Conservation (phyloP, 208 protist genomes). For the Balamuthia mandrillaris region DNA sequence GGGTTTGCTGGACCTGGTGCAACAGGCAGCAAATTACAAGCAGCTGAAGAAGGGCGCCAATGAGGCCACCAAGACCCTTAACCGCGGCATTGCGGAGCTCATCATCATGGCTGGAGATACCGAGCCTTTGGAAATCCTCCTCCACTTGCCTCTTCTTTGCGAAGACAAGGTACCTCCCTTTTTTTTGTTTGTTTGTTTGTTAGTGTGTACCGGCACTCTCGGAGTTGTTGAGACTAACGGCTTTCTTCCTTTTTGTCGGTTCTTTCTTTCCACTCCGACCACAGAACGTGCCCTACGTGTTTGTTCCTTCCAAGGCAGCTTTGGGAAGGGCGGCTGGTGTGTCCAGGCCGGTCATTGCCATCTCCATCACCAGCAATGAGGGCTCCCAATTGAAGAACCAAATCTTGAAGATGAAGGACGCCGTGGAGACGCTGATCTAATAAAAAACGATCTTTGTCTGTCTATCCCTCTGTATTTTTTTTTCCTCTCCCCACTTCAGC, state of each 20-base stretch:
- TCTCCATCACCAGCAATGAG: constrained; percentile 92
- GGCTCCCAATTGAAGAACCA: constrained; percentile 91
- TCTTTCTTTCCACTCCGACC: background rate
- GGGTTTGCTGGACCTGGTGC: constrained; percentile 95
- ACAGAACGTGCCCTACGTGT: constrained; percentile 98
- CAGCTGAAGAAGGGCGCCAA: constrained; percentile 99
- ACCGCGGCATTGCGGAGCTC: constrained; percentile 96
- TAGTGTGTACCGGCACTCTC: no score
- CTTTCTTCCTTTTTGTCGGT: no score
- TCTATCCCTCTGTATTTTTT: no score
- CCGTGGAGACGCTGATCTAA: constrained; percentile 95
- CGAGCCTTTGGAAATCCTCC: constrained; percentile 99
- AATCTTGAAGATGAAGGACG: constrained; percentile 93
- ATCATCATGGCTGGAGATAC: constrained; percentile 99
- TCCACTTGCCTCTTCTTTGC: constrained; percentile 99
- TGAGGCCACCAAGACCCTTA: constrained; percentile 96
- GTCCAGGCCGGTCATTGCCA: constrained; percentile 94
- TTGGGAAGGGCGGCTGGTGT: constrained; percentile 97
- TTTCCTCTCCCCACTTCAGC: no score
- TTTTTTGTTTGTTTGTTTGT: no score
- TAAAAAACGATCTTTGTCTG: no score
- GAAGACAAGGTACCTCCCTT: constrained; percentile 99
- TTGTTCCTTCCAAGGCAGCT: constrained; percentile 95
- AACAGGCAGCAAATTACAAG: constrained; percentile 95
- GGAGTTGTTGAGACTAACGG: no score